Percentiles rank a stretch among this genome's conserved stretches.
phyloP scores from a whole-genome alignment of 1,139 yeast genomes.

The Yamadazyma dendronema region DNA sequence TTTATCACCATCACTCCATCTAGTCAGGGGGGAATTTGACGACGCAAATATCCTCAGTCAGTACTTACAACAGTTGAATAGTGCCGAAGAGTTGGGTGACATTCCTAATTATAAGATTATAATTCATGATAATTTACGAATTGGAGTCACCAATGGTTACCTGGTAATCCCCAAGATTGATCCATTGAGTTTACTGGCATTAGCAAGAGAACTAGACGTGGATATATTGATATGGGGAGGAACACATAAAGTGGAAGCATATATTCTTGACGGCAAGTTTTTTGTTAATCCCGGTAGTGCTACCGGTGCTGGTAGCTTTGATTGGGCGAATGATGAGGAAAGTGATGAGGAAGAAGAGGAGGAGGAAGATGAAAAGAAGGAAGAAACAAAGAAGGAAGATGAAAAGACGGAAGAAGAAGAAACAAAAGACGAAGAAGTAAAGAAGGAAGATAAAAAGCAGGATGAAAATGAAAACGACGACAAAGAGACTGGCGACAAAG shows the following conservation, averaged over 20 bases:
- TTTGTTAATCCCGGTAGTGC: conserved; percentile 96
- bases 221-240: conserved; percentile 97
- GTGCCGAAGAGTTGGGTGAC: conserved; percentile 21
- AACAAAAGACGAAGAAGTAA: conserved; percentile 16
- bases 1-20: conserved; percentile 68
- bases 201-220: conserved; percentile 89
- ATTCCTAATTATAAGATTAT: conserved; percentile 69
- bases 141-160: conserved; percentile 86
- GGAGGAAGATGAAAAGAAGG: conserved; percentile 34
- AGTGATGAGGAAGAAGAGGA: conserved; percentile 47
- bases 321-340: conserved; percentile 38
- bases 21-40: conserved; percentile 80
- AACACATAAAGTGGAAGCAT: conserved; percentile 89
- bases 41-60: conserved; percentile 32
- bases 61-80: conserved; percentile 35
- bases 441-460: conserved; percentile 31
- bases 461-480: conserved; percentile 14
- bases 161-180: conserved; percentile 83
- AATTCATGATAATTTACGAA: conserved; percentile 65
- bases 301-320: conserved; percentile 78
- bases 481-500: conserved; percentile 4
- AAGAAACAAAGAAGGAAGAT: conserved; percentile 20
- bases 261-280: conserved; percentile 87
- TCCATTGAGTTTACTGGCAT: conserved; percentile 75
- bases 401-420: conserved; percentile 12